Conservation (phyloP, 1,284 basidiomycete species). For the Fistulinella cinereoalba region DNA sequence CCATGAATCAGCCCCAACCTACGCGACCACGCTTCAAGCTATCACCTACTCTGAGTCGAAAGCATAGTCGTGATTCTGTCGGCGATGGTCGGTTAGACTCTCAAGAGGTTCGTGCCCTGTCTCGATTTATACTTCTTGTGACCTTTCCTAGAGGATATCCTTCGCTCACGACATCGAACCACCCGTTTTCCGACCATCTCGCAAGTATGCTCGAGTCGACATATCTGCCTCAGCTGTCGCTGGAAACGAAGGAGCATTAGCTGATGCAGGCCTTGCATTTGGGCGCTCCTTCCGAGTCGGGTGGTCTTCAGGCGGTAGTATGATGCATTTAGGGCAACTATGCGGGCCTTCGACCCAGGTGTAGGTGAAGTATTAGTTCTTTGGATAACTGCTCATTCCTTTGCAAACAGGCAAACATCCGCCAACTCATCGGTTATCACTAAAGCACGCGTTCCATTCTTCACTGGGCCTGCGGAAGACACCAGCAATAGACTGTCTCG, state of each 20-base stretch:
- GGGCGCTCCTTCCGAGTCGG: constrained; percentile 89
- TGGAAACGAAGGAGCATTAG: constrained; percentile 62
- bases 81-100: constrained; percentile 64
- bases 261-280: constrained; percentile 82
- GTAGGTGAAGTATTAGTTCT: constrained; percentile 39
- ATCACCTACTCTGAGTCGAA: constrained; percentile 46
- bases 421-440: constrained; percentile 59
- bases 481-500: constrained; percentile 52
- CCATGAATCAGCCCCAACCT: constrained; percentile 45
- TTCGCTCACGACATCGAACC: constrained; percentile 72
- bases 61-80: constrained; percentile 75
- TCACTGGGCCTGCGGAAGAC: constrained; percentile 35
- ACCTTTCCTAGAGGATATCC: constrained; percentile 57
- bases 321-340: constrained; percentile 76
- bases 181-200: constrained; percentile 59
- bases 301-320: constrained; percentile 81
- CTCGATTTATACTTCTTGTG: constrained; percentile 6
- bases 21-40: constrained; percentile 38
- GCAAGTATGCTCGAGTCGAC: constrained; percentile 70
- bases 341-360: constrained; percentile 51
- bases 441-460: constrained; percentile 46
- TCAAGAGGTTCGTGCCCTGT: constrained; percentile 51
- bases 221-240: constrained; percentile 59
- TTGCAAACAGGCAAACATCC: constrained; percentile 42
- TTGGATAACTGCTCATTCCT: constrained; percentile 9